Evolutionary conservation across 177 flowering plant genomes (phyloP), one percentile per base, ranked within the genome.

Genomic region (Vitis hybrid): DNA sequence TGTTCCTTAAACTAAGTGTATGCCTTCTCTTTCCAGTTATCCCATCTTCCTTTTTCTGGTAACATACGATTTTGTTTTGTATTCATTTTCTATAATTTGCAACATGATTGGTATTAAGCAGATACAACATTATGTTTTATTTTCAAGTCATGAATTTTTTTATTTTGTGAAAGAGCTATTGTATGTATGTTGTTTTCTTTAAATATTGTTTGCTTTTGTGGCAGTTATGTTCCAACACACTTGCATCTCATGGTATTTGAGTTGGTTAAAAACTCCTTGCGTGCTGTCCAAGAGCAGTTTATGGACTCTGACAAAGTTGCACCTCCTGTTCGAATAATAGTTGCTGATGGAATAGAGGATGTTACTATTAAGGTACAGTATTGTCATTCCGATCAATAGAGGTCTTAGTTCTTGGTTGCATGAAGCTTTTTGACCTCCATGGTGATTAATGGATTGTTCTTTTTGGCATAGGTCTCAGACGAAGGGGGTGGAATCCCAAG

Each of bases 401-500:
- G 6, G 5, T 35, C 46, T 35, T 35, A 6, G 1, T 35, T 35
- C 46, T 35, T 35, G 46, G 46, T 35, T 35, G 46, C 46, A 35
- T 35, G 46, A 35, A 5, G 56, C 30, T 57, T 24, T 24, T 24
- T 24, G 27, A 24, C 0, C 27, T 24, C 27, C 27, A 24, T 24
- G 27, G 27, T 24, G 27, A 24, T 24, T 66, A 69, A 60, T 35
- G 6, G 30, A n/a, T 18, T 55, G 15, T 64, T 60, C 30, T 67
- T 14, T 67, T 9, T 76, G 66, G 14, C 32, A 50, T 73, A 95
- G 99, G 86, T 91, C 40, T 93, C 99, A 58, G 99, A 95, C 81
- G 99, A 95, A 82, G 99, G 98, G 24, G 99, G 98, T 70, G 99
- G 99, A 13, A 96, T 93, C 60, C 81, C 91, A 60, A 89, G 99